Evolutionary conservation across 306 rosid genomes (phyloP), one percentile per base, ranked within the genome.

Genomic region (Cucumis cinereus): DNA sequence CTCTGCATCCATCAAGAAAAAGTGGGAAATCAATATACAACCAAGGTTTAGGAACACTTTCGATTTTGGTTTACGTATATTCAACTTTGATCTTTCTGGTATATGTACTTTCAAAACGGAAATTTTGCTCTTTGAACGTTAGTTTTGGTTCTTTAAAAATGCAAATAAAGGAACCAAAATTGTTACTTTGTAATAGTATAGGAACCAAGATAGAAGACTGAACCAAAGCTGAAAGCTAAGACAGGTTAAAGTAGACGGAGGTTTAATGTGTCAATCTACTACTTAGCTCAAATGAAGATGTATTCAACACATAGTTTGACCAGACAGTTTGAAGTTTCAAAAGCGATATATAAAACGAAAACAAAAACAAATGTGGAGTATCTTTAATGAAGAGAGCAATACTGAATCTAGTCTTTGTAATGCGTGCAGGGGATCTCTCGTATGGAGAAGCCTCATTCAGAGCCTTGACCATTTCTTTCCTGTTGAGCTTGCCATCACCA

Each of bases 391-490:
- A 78, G 78, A 61, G 78, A 77, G 70, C n/a, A 57, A 77, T 89
- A 93, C 97, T 79, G 83, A 90, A 90, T 84, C 96, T 79, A 40
- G 71, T 80, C 77, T 73, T 70, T 41, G 84, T 84, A 85, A 93
- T 75, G 80, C 77, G 89, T 15, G 89, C 85, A 7, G 98, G 96
- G 33, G 98, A 93, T 87, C 86, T 88, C 84, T 91, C 96, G 58
- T 75, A 38, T 24, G 96, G 84, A 73, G 83, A 81, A 66, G 92
- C 81, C 68, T 88, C 96, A 80, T 82, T 91, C 81, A 93, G 17
- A 55, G 97, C 88, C 74, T 76, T 82, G 81, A 86, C 74, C 92
- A 93, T 77, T 81, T 93, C 98, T 76, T 86, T 83, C 86, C 84
- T 82, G 83, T 91, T 85, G 78, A 93, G 82, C 84, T 87, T 91